Base-by-base conservation (phyloP, 257 asterid species). In the Cynanchum wilfordii region DNA sequence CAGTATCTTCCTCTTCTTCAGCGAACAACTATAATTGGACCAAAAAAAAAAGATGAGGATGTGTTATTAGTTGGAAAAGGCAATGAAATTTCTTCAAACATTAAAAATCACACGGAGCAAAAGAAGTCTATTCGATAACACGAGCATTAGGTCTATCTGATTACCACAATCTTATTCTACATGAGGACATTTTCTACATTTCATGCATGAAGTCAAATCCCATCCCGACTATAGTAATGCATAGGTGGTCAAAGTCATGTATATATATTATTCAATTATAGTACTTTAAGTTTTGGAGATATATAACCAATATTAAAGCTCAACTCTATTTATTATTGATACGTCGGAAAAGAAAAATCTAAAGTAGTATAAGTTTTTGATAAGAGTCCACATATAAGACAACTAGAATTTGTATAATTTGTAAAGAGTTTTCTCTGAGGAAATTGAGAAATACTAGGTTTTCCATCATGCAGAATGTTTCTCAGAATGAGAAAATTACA, bases 1-100 rank as follows among this genome's bases (percentile, higher is more conserved):
- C 98, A 44, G 86, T 79, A 36, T 92, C 98, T 72, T 85, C 99
- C 71, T 86, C 97, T 64, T 87, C 97, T 75, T 70, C 87, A 51
- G 91, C 76, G 83, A 95, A 88, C 81, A 92, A 79, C 98, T 91
- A 75, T 38, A 73, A 79, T 38, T 80, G 75, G 77, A 73, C 40
- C 1, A 54, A 54, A 54, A 49, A 49, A 12, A 19, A 75, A 50
- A 50, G 47, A 36, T 8, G n/a, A 38, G 33, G 27, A 17, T 12
- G 30, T 22, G 44, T 56, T 62, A 70, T 54, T 40, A 69, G 65
- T 29, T 17, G 67, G 33, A 60, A 13, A 19, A 60, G 19, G 62
- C 66, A 76, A 10, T 33, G n/a, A 3, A 49, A 20, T 24, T 10
- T 44, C 56, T 19, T n/a, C n/a, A 13, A 38, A 50, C 19, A 30